Percentiles rank a stretch among this genome's conserved stretches.
Conservation (phyloP, 306 rosid species). For the Fragaria iinumae region DNA sequence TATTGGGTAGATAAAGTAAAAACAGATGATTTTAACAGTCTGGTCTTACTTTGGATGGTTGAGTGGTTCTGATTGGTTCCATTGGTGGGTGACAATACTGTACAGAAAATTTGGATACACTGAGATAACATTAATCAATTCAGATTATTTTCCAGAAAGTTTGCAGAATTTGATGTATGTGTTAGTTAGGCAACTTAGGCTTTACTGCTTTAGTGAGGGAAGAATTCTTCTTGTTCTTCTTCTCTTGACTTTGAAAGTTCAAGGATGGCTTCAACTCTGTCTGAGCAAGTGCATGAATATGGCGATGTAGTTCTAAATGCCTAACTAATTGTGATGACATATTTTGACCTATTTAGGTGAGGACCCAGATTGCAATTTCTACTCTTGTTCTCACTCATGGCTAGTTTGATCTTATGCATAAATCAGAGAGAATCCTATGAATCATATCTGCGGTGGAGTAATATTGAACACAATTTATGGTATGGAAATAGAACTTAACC, state of each 20-base stretch:
- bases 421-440: not conserved
- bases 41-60: not conserved
- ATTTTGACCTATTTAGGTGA: not conserved
- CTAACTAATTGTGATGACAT: not conserved
- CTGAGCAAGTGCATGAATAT: not conserved
- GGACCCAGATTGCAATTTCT: not conserved
- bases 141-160: not conserved
- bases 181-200: not conserved
- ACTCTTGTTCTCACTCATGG: not conserved
- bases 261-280: conserved; percentile 2
- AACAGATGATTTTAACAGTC: conserved; percentile 18
- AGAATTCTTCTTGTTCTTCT: not conserved
- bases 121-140: conserved; percentile 4
- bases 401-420: not conserved
- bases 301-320: not conserved
- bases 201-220: not conserved
- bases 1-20: not conserved
- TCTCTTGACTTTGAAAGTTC: conserved; percentile 11
- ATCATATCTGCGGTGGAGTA: not conserved
- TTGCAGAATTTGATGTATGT: not conserved
- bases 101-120: conserved; percentile 2
- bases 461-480: too few relatives aligned
- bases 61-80: not conserved
- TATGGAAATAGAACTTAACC: too few relatives aligned
- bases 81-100: conserved; percentile 7